Base-by-base conservation (phyloP, 305 asterid genomes). In the Euphrasia arctica region DNA sequence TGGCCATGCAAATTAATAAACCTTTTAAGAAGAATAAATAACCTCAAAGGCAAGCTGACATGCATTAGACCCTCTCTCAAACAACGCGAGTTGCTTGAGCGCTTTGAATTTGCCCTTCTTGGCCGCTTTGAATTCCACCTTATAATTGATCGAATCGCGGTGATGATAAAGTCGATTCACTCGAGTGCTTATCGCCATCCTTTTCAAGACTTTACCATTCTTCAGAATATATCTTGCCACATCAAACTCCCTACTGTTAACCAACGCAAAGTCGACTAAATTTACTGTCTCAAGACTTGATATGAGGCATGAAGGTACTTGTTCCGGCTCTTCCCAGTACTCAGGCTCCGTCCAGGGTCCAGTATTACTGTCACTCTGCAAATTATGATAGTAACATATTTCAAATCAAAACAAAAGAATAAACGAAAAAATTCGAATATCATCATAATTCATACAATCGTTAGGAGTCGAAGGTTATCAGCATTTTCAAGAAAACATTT, bases 121-220 rank as follows among this genome's bases (percentile, higher is more conserved):
- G 27, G 27, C 27, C 27, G 27, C 27, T 25, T 25, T 25, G 27
- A 25, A 25, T 25, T 25, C 27, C 27, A 0, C 27, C 27, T 25
- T 25, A 25, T 25, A 25, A 25, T 25, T 25, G 27, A 25, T 25
- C 27, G 27, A 25, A 25, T 25, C 27, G 2, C 2, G 27, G 27
- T 25, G 27, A 25, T 25, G 27, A 25, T 25, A 25, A 25, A 25
- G 2, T 25, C 27, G 27, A 25, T 25, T 25, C 27, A 22, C 8
- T 34, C 7, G 41, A 34, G 41, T 34, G 67, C 64, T 54, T 84
- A 12, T 77, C 4, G 0, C 15, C 55, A 49, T 49, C 9, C 55
- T 49, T 2, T 49, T n/a, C 22, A 49, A 9, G 5, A 49, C 55
- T 49, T 5, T 13, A n/a, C 27, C 55, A 14, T 49, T 49, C 27